phyloP scores from a whole-genome alignment of 2,329 filamentous ascomycete genomes.

The Thelonectria blattea region DNA sequence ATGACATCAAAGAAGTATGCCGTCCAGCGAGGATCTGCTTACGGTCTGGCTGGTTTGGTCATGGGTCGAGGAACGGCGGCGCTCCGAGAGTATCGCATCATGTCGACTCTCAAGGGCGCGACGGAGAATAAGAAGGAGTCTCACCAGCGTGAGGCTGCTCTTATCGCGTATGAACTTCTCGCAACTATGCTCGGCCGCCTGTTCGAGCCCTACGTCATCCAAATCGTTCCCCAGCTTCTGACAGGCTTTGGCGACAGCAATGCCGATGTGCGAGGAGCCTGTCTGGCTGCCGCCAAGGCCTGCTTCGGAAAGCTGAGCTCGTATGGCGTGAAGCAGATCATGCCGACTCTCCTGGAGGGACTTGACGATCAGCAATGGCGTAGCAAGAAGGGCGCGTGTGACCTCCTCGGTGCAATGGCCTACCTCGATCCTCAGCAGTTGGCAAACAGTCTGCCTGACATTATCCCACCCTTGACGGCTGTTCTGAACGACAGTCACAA shows the following conservation, averaged over 20 bases:
- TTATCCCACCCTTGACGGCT: conserved; percentile 92
- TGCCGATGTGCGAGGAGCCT: conserved; percentile 89
- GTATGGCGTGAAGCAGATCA: conserved; percentile 91
- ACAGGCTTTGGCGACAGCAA: conserved; percentile 88
- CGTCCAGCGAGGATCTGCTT: conserved; percentile 89
- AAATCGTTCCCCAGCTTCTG: conserved; percentile 90
- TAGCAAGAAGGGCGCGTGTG: conserved; percentile 97
- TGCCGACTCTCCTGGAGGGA: conserved; percentile 89
- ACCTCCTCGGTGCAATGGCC: conserved; percentile 96
- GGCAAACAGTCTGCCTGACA: conserved; percentile 88
- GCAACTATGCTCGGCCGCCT: conserved; percentile 84
- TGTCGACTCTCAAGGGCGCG: conserved; percentile 79
- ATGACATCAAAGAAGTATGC: conserved; percentile 90
- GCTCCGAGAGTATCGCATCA: conserved; percentile 83
- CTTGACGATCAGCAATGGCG: conserved; percentile 97
- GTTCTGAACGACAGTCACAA: conserved; percentile 98
- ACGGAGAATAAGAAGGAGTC: conserved; percentile 95
- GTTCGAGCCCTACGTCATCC: conserved; percentile 96
- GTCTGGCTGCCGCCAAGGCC: conserved; percentile 89
- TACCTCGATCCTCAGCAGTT: conserved; percentile 97
- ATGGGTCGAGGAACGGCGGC: conserved; percentile 84
- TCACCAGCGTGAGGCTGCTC: conserved; percentile 85
- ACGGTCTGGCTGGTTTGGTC: conserved; percentile 90
- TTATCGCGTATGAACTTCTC: conserved; percentile 89
- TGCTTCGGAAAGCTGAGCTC: conserved; percentile 94